Evolutionary conservation across 768 basidiomycete species (phyloP).

Genomic region (Collybiopsis luxurians): DNA sequence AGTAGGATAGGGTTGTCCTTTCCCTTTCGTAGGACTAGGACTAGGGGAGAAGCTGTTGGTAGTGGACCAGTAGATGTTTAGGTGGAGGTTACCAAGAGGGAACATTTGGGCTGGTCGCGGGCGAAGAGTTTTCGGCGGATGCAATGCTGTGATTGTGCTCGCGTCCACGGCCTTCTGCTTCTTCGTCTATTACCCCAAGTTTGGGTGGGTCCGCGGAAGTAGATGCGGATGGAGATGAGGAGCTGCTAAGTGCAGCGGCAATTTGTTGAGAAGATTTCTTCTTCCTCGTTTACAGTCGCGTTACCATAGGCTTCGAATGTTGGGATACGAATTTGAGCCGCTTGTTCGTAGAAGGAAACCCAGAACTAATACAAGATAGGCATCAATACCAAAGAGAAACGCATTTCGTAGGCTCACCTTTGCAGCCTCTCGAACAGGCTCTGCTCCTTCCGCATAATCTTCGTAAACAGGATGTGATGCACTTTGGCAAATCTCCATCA

Average conservation of each 20-base stretch:
- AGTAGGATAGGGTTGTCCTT: conserved; percentile 43
- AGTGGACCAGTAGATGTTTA: conserved; percentile 42
- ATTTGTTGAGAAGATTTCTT: conserved; percentile 42
- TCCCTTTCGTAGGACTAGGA: conserved; percentile 14
- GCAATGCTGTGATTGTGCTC: conserved; percentile 41
- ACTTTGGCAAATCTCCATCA: conserved; percentile 93
- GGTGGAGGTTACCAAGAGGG: conserved; percentile 46
- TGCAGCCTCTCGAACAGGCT: conserved; percentile 87
- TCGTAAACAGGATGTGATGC: conserved; percentile 78
- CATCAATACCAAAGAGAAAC: not conserved
- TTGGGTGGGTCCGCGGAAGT: too few species aligned
- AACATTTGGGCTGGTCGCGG: conserved; percentile 33
- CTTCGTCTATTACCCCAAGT: too few species aligned
- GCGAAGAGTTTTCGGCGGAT: conserved; percentile 68
- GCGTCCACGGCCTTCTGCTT: conserved; percentile 16
- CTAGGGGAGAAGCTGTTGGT: not conserved
- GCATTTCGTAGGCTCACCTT: conserved; percentile 51
- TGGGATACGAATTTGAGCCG: conserved; percentile 83
- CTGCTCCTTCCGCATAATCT: conserved; percentile 79
- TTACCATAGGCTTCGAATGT: conserved; percentile 57
- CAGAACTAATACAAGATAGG: conserved; percentile 67
- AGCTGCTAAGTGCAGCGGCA: conserved; percentile 23
- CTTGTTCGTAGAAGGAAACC: conserved; percentile 94
- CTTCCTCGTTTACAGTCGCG: conserved; percentile 48
- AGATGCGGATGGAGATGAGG: too few species aligned